Percentiles rank a stretch among this genome's conserved stretches.
These are phyloP conservation scores for Austropuccinia psidii DNA, from an alignment of 1,284 basidiomycete genomes.

Conservation along the genomic window DNA sequence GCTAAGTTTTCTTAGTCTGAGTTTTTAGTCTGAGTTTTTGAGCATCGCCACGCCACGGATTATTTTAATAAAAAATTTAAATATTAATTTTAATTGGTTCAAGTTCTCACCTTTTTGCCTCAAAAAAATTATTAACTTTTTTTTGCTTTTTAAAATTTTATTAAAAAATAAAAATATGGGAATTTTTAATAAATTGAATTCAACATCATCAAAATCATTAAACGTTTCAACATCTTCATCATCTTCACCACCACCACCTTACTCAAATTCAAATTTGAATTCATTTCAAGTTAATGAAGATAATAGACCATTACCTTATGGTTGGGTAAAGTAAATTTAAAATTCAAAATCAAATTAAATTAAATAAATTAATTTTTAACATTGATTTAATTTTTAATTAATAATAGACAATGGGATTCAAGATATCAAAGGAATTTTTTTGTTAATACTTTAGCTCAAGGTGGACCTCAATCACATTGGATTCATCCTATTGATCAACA, in stretches of 20 bases:
- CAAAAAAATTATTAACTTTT: too few relatives aligned
- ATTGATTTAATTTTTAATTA: background rate
- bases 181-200: background rate
- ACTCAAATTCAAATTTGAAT: background rate
- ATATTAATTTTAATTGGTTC: too few relatives aligned
- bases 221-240: background rate
- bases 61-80: too few relatives aligned
- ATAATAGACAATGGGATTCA: slow-evolving; percentile 20
- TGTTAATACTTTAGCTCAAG: background rate
- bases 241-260: background rate
- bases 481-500: slow-evolving; percentile 17
- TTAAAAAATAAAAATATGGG: too few relatives aligned
- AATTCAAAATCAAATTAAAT: background rate
- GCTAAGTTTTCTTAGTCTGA: too few relatives aligned
- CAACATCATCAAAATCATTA: background rate
- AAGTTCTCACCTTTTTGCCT: too few relatives aligned
- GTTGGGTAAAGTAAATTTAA: slow-evolving; percentile 18
- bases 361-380: background rate
- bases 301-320: slow-evolving; percentile 6
- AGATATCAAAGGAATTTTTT: slow-evolving; percentile 17
- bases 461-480: slow-evolving; percentile 30
- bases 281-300: background rate
- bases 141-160: too few relatives aligned
- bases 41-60: too few relatives aligned
- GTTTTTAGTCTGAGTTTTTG: too few relatives aligned